Percentiles rank a stretch among this genome's conserved stretches.
phyloP scores from a whole-genome alignment of 1,284 basidiomycete genomes.

The Irpex sp. region DNA sequence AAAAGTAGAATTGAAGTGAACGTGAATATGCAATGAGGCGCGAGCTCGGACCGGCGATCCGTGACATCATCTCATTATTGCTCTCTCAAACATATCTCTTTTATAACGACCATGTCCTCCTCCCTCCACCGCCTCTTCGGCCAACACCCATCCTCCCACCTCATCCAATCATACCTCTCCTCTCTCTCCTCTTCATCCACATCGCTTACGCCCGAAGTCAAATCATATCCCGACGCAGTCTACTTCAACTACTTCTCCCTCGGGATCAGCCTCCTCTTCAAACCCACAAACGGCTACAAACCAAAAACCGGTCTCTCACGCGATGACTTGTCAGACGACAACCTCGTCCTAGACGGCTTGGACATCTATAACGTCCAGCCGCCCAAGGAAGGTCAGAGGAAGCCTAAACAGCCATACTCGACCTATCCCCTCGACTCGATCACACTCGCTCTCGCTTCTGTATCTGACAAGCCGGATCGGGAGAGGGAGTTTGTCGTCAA shows the following conservation, averaged over 20 bases:
- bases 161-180: constrained; percentile 42
- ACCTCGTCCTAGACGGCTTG: constrained; percentile 62
- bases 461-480: constrained; percentile 30
- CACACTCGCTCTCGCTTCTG: constrained; percentile 35
- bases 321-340: constrained; percentile 45
- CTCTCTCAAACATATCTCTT: too few relatives aligned
- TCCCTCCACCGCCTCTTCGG: constrained; percentile 41
- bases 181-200: constrained; percentile 30
- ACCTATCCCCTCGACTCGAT: constrained; percentile 53
- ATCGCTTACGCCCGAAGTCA: constrained; percentile 52
- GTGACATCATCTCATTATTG: too few relatives aligned
- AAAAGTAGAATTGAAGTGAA: too few relatives aligned
- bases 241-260: constrained; percentile 82
- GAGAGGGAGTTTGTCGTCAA: constrained; percentile 43
- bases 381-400: constrained; percentile 21
- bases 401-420: constrained; percentile 42
- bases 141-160: constrained; percentile 38
- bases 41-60: too few relatives aligned
- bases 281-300: constrained; percentile 57
- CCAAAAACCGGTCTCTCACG: constrained; percentile 43
- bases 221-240: constrained; percentile 75
- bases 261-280: constrained; percentile 77
- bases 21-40: too few relatives aligned
- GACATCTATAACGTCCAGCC: constrained; percentile 74
- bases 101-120: constrained; percentile 2